Conservation (phyloP, 306 rosid genomes). For the Canavalia gladiata region DNA sequence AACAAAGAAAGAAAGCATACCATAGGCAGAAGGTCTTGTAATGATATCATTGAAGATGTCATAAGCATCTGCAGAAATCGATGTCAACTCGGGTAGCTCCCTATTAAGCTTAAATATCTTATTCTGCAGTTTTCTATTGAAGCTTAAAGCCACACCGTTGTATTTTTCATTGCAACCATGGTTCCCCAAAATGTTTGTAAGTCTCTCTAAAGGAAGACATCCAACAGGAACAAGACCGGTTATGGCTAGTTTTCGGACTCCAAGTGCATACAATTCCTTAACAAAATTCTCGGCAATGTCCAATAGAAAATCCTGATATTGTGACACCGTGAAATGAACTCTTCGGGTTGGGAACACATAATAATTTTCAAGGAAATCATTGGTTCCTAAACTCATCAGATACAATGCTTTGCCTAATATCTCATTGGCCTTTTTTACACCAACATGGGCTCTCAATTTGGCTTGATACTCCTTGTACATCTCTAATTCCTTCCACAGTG, state of each 20-base stretch:
- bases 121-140: slow-evolving; percentile 47
- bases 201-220: slow-evolving; percentile 55
- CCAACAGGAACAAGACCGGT: slow-evolving; percentile 53
- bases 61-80: slow-evolving; percentile 36
- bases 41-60: slow-evolving; percentile 32
- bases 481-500: slow-evolving; percentile 61
- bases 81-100: slow-evolving; percentile 39
- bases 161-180: slow-evolving; percentile 52
- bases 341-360: slow-evolving; percentile 42
- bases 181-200: slow-evolving; percentile 22
- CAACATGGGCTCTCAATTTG: slow-evolving; percentile 50
- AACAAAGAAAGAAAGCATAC: slow-evolving; percentile 30
- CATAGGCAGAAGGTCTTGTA: slow-evolving; percentile 46
- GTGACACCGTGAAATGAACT: slow-evolving; percentile 43
- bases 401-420: slow-evolving; percentile 53
- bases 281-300: slow-evolving; percentile 43
- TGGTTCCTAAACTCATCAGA: slow-evolving; percentile 60
- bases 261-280: slow-evolving; percentile 49
- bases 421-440: slow-evolving; percentile 44
- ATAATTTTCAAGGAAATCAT: slow-evolving; percentile 58
- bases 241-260: slow-evolving; percentile 48
- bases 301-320: slow-evolving; percentile 53
- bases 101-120: slow-evolving; percentile 40
- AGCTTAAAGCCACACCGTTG: slow-evolving; percentile 47
- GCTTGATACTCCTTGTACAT: slow-evolving; percentile 55